Evolutionary conservation across 306 rosid species (phyloP), one percentile per base, ranked within the genome.

Genomic region (Cyamopsis tetragonoloba): DNA sequence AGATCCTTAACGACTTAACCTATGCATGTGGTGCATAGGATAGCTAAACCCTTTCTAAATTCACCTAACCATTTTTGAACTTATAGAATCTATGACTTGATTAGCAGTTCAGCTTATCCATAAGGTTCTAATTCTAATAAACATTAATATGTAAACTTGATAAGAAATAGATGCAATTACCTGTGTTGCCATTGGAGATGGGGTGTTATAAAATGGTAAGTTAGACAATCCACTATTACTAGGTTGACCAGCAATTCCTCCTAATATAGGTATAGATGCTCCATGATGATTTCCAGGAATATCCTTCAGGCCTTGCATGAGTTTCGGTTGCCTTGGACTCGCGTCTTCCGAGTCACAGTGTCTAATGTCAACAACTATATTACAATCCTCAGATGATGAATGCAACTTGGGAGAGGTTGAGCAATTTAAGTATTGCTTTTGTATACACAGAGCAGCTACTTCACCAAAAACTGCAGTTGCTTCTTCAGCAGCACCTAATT

Each of bases 401-500:
- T 80, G 89, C 54, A 69, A 55, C 73, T 63, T 86, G 71, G 83
- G 81, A 50, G 90, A 61, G 62, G 70, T 74, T 51, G 70, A 71
- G 68, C 82, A 84, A 54, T 83, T 77, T 70, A 88, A 47, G 79
- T 86, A 86, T 62, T 95, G 97, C 70, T 88, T 95, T 76, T 90
- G 97, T 71, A 95, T 66, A 72, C 86, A 79, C 71, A 81, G 84
- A 80, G 87, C 89, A 73, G 99, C 97, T 39, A 92, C 81, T 79
- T 95, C 99, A 77, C 97, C 95, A 72, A 88, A 95, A 80, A 95
- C 87, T 41, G 73, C 76, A 68, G 89, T 71, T 79, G 96, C 99
- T 70, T 95, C 99, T 77, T 95, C 99, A 43, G 99, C 97, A 71
- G 88, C 88, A 59, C 97, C 99, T 95, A 70, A 68, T 67, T 11